Evolutionary conservation across 1,139 yeast species (phyloP), one percentile per base, ranked within the genome.

Genomic region (Arxiozyma telluris): DNA sequence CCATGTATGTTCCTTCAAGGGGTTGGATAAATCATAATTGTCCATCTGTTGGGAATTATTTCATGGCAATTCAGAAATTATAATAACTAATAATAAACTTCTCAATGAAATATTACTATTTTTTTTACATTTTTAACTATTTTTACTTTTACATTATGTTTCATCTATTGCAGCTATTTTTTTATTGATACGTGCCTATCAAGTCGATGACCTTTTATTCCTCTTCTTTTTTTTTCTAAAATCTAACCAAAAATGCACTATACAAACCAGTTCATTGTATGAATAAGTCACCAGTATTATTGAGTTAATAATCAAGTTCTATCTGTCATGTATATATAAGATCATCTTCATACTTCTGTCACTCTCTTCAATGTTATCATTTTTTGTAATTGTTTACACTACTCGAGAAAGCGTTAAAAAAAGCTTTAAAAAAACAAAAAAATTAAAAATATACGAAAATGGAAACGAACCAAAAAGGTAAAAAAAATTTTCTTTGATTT

Each of bases 1-100:
- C 95, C 64, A 72, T 87, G 55, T 93, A 87, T 66, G 66, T 91
- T 50, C 98, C 98, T 3, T 77, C 84, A 4, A 76, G 73, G 51
- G 98, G 97, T 0, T 93, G 98, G 98, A 76, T 76, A 50, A 81
- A 82, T 60, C 85, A 89, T 18, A 69, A 75, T 5, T 73, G 74
- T 55, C 75, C 84, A 1, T 72, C 77, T 53, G 71, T 84, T 38
- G 98, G 98, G 1, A 93, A 93, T 70, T 93, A 90, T 69, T 81
- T 90, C 66, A 82, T 90, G 87, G 98, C 97, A 0, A 79, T 88
- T 21, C 71, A 64, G 58, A 61, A 63, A 57, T 41, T 61, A 23
- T 49, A 47, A 27, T 27, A 27, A 27, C 8, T 27, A 8, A 8
- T 6, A 27, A 27, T 27, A 8, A 27, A 27, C 11, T 27, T 2